Percentiles rank a stretch among this genome's conserved stretches.
These are phyloP conservation scores for Colletotrichum echinochloae DNA, from an alignment of 2,329 filamentous ascomycete species.

Conservation along the genomic window DNA sequence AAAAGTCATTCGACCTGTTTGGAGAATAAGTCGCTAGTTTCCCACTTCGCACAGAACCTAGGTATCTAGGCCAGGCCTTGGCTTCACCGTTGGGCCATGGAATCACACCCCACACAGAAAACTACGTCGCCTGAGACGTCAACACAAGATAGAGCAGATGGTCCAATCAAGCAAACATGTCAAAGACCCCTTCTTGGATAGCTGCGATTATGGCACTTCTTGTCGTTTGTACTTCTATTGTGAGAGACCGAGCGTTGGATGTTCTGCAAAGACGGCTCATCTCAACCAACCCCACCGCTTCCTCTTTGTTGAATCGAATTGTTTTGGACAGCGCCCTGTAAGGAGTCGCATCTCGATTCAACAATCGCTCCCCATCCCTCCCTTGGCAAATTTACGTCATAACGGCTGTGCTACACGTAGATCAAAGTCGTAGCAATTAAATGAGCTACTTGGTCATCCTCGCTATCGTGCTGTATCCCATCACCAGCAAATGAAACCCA, in stretches of 20 bases:
- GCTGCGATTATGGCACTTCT: not conserved
- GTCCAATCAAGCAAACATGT: not conserved
- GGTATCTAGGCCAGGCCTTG: not conserved
- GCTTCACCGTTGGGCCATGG: not conserved
- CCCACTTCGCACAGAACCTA: not conserved
- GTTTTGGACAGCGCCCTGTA: not conserved
- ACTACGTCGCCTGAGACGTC: too few species aligned
- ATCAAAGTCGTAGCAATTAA: conserved; percentile 12
- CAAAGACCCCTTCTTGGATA: not conserved
- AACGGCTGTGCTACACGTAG: not conserved
- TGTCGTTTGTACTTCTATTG: too few species aligned
- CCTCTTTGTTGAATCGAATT: conserved; percentile 19
- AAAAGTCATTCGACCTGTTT: not conserved
- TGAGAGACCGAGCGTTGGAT: not conserved
- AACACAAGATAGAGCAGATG: not conserved
- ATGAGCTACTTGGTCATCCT: conserved; percentile 5
- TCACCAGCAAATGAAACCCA: not conserved
- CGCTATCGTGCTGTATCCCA: not conserved
- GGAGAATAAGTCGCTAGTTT: not conserved
- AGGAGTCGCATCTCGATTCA: not conserved
- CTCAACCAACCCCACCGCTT: conserved; percentile 29
- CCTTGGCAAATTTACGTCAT: not conserved
- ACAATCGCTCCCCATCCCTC: not conserved
- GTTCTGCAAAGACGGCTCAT: not conserved
- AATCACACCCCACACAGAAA: too few species aligned